A percentile compares a stretch with the other conserved stretches of the same genome.
phyloP scores from a whole-genome alignment of 2,329 filamentous ascomycete species.

The Alternaria brassicicola region DNA sequence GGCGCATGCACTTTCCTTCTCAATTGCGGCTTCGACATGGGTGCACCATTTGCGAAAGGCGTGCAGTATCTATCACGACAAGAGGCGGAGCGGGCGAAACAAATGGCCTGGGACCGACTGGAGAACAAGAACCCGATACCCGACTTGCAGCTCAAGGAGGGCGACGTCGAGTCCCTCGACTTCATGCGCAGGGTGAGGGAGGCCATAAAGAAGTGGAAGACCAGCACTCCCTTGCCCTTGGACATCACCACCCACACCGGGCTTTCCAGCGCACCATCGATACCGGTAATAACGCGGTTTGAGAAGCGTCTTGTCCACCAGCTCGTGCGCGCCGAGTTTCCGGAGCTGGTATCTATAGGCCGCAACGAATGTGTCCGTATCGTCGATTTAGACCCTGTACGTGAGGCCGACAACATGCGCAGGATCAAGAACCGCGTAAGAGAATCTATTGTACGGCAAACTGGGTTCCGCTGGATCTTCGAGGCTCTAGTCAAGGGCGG shows the following conservation, averaged over 20 bases:
- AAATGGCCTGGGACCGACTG: conserved; percentile 52
- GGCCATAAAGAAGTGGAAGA: conserved; percentile 56
- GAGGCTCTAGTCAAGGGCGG: conserved; percentile 52
- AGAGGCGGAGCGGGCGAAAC: conserved; percentile 59
- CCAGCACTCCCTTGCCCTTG: conserved; percentile 18
- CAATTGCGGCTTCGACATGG: conserved; percentile 64
- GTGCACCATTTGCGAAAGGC: conserved; percentile 61
- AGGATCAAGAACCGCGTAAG: conserved; percentile 47
- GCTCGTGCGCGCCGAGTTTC: conserved; percentile 67
- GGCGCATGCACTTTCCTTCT: conserved; percentile 67
- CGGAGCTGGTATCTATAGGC: conserved; percentile 52
- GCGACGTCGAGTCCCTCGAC: conserved; percentile 59
- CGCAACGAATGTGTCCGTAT: conserved; percentile 54
- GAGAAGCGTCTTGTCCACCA: conserved; percentile 71
- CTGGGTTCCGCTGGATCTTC: conserved; percentile 58
- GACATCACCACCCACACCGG: conserved; percentile 43
- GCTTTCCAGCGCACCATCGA: conserved; percentile 17
- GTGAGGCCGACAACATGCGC: conserved; percentile 51
- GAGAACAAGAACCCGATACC: conserved; percentile 44
- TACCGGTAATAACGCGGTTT: conserved; percentile 51
- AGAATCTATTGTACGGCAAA: conserved; percentile 52
- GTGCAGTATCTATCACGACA: conserved; percentile 67
- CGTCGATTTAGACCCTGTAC: conserved; percentile 49
- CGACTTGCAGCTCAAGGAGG: conserved; percentile 58
- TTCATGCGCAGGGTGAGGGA: conserved; percentile 57